Evolutionary conservation across 805 yeast species (phyloP), one percentile per base, ranked within the genome.

Genomic region (Yarrowia deformans): DNA sequence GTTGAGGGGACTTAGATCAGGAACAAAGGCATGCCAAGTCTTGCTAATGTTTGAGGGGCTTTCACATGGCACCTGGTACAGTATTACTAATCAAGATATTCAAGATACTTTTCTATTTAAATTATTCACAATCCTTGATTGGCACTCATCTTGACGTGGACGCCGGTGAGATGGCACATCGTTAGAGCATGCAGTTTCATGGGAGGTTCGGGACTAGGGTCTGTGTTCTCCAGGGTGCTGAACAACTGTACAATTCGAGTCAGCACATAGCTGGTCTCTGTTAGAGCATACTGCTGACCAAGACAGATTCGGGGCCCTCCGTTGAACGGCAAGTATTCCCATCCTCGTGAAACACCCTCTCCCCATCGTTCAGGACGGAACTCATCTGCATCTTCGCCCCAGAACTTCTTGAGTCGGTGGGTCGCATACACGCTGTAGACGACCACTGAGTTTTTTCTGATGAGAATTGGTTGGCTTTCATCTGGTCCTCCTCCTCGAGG

Each of bases 261-360:
- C 49, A 82, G 72, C 13, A 81, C 77, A 73, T 82, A 84, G n/a
- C 83, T 77, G 9, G 84, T 83, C 75, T 84, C 87, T n/a, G 86
- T 84, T 19, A 84, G 79, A 3, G 87, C 87, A 74, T 83, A 84
- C 75, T 84, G 87, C 76, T 84, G 87, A 46, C 87, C 87, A 64
- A 84, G 77, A 73, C 87, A 84, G 69, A 84, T 83, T 70, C 87
- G 75, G 14, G 87, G 87, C 8, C 87, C 87, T 52, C 87, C 87
- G 71, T 84, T 83, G 76, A 84, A 84, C n/a, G 87, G 86, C 37
- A 84, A 74, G 74, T 81, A 84, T 34, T 81, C 83, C 86, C 86
- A 84, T 39, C 68, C 68, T 23, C 68, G 56, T 10, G 48, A 12
- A 0, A 29, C 18, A 8, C 48, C 63, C n/a, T 56, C 63, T 32